Evolutionary conservation across 768 basidiomycete species (phyloP).

Genomic region (Russula olivacea): DNA sequence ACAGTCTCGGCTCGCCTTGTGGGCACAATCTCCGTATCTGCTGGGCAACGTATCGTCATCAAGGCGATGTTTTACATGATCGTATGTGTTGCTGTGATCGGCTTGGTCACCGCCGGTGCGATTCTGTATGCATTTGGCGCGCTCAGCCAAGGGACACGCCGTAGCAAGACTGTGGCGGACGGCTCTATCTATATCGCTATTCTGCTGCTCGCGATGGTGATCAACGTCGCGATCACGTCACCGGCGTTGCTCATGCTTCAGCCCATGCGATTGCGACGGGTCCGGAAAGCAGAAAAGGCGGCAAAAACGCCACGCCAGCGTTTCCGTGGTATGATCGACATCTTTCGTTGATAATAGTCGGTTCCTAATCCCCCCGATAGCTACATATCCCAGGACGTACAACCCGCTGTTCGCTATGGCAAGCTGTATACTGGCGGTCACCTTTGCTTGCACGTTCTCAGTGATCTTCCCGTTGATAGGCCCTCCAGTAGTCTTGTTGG

Average conservation of each 20-base stretch:
- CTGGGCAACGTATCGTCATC: conserved; percentile 53
- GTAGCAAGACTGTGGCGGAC: conserved; percentile 49
- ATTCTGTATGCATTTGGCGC: conserved; percentile 61
- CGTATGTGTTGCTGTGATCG: conserved; percentile 47
- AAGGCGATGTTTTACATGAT: conserved; percentile 59
- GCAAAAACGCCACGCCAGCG: conserved; percentile 72
- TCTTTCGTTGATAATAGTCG: neutral
- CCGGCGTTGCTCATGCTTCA: conserved; percentile 73
- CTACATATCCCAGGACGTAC: conserved; percentile 66
- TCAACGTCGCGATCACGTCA: conserved; percentile 61
- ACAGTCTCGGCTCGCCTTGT: conserved; percentile 21
- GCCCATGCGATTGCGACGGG: conserved; percentile 54
- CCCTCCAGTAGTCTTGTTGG: conserved; percentile 59
- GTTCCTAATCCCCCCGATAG: conserved; percentile 33
- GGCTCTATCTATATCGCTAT: conserved; percentile 68
- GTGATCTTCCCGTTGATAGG: conserved; percentile 73
- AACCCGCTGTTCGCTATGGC: conserved; percentile 63
- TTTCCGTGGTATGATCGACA: conserved; percentile 55
- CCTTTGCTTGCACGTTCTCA: conserved; percentile 68
- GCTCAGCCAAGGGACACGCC: conserved; percentile 38
- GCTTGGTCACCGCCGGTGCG: conserved; percentile 63
- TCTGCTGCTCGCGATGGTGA: conserved; percentile 49
- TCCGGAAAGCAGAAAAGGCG: conserved; percentile 48
- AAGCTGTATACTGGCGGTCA: conserved; percentile 59
- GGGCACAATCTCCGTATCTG: conserved; percentile 62